A percentile compares a stretch with the other conserved stretches of the same genome.
phyloP scores from a whole-genome alignment of 1,284 basidiomycete genomes.

The Ustilago hordei region DNA sequence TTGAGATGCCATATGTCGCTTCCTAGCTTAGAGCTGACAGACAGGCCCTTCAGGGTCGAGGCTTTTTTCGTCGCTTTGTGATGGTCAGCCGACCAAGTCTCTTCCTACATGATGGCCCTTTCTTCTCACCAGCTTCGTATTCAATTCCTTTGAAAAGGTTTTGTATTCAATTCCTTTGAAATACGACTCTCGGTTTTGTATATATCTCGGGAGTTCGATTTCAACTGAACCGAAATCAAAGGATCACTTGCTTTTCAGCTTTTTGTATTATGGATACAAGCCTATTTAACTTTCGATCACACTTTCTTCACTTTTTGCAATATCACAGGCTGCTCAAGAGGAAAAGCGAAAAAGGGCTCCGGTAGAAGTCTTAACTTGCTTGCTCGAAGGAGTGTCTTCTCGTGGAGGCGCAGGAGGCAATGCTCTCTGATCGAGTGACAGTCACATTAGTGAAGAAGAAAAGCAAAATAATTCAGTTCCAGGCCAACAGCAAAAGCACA shows the following conservation, averaged over 20 bases:
- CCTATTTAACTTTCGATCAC: conserved; percentile 21
- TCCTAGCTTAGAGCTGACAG: not conserved
- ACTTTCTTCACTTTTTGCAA: conserved; percentile 13
- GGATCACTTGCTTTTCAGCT: not conserved
- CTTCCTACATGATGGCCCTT: not conserved
- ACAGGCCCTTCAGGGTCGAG: not conserved
- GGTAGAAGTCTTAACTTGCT: not conserved
- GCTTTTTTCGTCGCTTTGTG: not conserved
- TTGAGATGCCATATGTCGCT: too few species aligned
- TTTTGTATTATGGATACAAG: not conserved
- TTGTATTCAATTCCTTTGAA: not conserved
- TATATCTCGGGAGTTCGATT: not conserved
- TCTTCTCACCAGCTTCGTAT: not conserved
- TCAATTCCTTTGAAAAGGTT: not conserved
- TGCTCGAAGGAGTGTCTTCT: not conserved
- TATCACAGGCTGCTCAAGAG: conserved; percentile 20
- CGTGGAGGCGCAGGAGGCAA: conserved; percentile 2
- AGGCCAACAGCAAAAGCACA: not conserved
- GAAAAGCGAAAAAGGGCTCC: conserved; percentile 19
- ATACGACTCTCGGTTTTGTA: not conserved
- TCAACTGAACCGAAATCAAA: not conserved
- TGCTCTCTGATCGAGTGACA: not conserved
- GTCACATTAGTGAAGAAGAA: not conserved
- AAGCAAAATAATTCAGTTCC: not conserved
- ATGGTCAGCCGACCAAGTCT: conserved; percentile 20